These are phyloP conservation scores for Stephania yunnanensis DNA, from an alignment of 164 flowering plant species.

Conservation along the genomic window DNA sequence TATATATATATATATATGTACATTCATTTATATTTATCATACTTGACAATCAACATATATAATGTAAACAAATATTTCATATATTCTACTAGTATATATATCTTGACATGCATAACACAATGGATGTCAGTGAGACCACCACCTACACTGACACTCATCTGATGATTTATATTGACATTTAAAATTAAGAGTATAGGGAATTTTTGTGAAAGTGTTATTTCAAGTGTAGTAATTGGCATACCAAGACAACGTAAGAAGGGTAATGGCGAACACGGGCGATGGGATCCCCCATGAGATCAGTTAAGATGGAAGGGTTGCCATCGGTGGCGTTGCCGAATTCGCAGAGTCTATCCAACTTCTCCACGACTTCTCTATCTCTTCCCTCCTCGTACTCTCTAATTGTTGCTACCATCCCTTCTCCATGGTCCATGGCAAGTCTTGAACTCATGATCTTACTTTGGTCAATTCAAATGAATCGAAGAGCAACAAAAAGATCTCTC, in stretches of 20 bases:
- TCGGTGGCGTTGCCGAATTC: constrained; percentile 32
- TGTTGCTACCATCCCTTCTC: neutral
- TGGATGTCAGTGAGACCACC: no score
- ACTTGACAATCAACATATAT: no score
- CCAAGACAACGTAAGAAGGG: constrained; percentile 55
- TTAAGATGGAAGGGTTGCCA: constrained; percentile 45
- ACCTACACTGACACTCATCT: no score
- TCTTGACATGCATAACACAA: no score
- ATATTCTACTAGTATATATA: no score
- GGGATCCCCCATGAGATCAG: constrained; percentile 77
- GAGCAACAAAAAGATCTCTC: neutral
- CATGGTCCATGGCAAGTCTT: neutral
- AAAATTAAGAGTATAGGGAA: no score
- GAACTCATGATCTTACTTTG: neutral
- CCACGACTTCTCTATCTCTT: constrained; percentile 46
- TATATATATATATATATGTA: no score
- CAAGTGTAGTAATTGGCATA: constrained; percentile 9
- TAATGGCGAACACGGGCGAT: constrained; percentile 48
- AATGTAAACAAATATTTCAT: no score
- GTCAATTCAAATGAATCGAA: neutral
- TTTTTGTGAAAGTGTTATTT: no score
- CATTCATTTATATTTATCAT: no score
- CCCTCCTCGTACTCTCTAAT: constrained; percentile 53
- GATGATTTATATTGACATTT: no score
- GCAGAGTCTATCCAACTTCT: constrained; percentile 51